Conservation (phyloP, 177 flowering plant genomes). For the Vitis hybrid region DNA sequence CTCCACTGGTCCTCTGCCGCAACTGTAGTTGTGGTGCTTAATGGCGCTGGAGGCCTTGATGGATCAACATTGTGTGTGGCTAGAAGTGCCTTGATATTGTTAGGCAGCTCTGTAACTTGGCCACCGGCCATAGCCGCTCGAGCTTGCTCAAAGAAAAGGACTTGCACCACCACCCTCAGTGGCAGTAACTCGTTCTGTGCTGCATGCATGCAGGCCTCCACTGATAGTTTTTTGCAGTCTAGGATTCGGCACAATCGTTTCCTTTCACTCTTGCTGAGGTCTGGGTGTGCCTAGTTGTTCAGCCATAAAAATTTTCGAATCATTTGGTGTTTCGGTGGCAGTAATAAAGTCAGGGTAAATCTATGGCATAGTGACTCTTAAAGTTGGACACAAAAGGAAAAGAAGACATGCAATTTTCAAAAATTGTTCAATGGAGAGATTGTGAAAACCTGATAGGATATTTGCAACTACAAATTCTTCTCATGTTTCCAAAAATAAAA, state of each 20-base stretch:
- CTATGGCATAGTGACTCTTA: neutral
- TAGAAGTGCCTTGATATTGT: constrained; percentile 72
- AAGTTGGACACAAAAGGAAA: neutral
- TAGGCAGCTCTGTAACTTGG: constrained; percentile 63
- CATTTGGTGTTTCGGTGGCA: too few species aligned
- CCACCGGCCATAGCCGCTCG: constrained; percentile 67
- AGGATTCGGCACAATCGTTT: constrained; percentile 69
- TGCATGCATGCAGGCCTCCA: constrained; percentile 87
- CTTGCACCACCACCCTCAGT: constrained; percentile 86
- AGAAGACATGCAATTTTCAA: neutral
- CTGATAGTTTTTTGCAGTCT: constrained; percentile 87
- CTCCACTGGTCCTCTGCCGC: constrained; percentile 81
- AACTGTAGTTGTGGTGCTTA: constrained; percentile 33
- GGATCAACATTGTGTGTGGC: constrained; percentile 45
- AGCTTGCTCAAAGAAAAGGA: constrained; percentile 86
- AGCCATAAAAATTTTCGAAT: neutral
- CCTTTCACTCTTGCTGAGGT: constrained; percentile 76
- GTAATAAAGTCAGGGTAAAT: neutral
- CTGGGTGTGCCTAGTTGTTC: constrained; percentile 64
- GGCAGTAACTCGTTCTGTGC: constrained; percentile 89
- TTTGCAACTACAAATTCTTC: neutral
- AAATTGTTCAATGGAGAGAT: neutral
- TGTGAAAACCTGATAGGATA: too few species aligned
- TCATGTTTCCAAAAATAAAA: neutral
- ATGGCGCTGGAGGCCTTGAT: constrained; percentile 35